Conservation (phyloP, 306 rosid genomes). For the cucumber (Cucumis sativus) region DNA sequence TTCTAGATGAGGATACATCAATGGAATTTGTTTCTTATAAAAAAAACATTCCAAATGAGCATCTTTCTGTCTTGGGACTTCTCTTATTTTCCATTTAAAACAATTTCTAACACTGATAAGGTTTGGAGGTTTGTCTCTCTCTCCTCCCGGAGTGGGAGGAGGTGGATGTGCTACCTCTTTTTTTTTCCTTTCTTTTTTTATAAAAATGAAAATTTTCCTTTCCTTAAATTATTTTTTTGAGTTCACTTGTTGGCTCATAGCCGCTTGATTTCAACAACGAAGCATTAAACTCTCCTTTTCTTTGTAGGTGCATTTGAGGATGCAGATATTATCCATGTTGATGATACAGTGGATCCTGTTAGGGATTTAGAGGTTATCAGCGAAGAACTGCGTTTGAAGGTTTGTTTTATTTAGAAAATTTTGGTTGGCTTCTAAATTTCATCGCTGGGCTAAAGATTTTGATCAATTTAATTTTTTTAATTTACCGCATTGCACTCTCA, state of each 20-base stretch:
- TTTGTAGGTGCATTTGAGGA: slow-evolving; percentile 90
- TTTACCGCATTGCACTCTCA: background rate
- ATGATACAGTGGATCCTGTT: slow-evolving; percentile 91
- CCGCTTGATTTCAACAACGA: background rate
- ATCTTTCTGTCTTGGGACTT: background rate
- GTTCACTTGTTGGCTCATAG: background rate
- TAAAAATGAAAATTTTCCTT: too few relatives aligned
- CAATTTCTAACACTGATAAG: background rate
- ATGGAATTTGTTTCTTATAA: too few relatives aligned
- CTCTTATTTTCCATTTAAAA: background rate
- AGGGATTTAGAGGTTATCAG: slow-evolving; percentile 83
- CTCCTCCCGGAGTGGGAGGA: too few relatives aligned
- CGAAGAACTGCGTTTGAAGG: slow-evolving; percentile 85
- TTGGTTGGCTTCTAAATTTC: background rate
- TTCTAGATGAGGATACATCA: background rate
- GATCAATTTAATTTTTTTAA: background rate
- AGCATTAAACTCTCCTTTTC: background rate
- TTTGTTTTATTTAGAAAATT: slow-evolving; percentile 16
- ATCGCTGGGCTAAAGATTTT: background rate
- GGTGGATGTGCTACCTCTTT: background rate
- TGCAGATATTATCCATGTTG: slow-evolving; percentile 90
- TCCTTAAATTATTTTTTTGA: background rate
- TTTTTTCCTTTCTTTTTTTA: too few relatives aligned
- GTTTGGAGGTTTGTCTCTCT: background rate
- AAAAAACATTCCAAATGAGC: background rate